phyloP scores from a whole-genome alignment of 208 protist species.

The Leptomonas pyrrhocoris region DNA sequence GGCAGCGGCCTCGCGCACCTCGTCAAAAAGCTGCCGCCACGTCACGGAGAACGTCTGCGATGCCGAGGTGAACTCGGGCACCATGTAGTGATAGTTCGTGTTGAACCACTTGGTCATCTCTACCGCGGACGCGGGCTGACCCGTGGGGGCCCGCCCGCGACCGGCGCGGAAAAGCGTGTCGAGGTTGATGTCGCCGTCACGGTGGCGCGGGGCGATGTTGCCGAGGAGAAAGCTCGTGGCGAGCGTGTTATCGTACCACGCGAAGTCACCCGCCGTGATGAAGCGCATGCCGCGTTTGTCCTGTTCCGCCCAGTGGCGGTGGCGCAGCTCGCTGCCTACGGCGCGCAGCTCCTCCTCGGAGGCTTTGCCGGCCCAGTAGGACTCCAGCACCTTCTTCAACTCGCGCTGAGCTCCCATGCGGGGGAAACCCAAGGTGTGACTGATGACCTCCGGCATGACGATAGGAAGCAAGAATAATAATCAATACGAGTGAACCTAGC shows the following conservation, averaged over 20 bases:
- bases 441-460: slow-evolving; percentile 2
- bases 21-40: slow-evolving; percentile 57
- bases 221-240: slow-evolving; percentile 73
- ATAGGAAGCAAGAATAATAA: not conserved
- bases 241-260: slow-evolving; percentile 86
- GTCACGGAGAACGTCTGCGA: slow-evolving; percentile 39
- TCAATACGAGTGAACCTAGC: not conserved
- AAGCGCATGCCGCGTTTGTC: slow-evolving; percentile 1
- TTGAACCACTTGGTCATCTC: slow-evolving; percentile 96
- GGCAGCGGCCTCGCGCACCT: slow-evolving; percentile 63
- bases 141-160: slow-evolving; percentile 67
- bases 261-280: slow-evolving; percentile 58
- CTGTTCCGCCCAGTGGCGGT: not conserved
- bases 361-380: slow-evolving; percentile 80
- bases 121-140: slow-evolving; percentile 51
- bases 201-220: slow-evolving; percentile 74
- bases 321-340: slow-evolving; percentile 27
- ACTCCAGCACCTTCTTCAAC: slow-evolving; percentile 85
- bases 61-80: slow-evolving; percentile 80
- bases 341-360: slow-evolving; percentile 47
- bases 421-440: slow-evolving; percentile 82
- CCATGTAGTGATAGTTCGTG: slow-evolving; percentile 94
- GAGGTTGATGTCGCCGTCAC: slow-evolving; percentile 39
- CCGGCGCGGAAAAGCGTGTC: slow-evolving; percentile 88
- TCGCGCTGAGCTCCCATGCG: slow-evolving; percentile 82